phyloP scores from a whole-genome alignment of 2,329 filamentous ascomycete genomes.

The Alternaria incomplexa region DNA sequence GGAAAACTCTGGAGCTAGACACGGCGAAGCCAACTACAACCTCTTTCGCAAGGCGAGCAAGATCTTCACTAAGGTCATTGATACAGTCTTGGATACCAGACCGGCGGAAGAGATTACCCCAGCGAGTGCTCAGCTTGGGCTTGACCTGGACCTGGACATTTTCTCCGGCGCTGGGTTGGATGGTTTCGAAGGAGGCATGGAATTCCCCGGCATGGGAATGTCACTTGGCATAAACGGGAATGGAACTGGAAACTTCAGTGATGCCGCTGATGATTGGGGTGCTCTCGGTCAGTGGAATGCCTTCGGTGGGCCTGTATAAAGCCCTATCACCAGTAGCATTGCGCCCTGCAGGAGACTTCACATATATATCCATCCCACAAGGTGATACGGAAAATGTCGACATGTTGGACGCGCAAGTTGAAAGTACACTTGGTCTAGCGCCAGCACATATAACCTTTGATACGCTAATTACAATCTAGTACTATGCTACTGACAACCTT shows the following conservation, averaged over 20 bases:
- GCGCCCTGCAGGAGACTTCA: neutral
- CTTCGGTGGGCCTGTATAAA: slow-evolving; percentile 6
- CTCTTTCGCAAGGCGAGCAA: slow-evolving; percentile 40
- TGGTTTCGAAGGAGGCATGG: slow-evolving; percentile 38
- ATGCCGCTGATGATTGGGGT: slow-evolving; percentile 29
- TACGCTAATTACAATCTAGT: neutral
- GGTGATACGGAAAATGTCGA: neutral
- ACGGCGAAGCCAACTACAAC: slow-evolving; percentile 44
- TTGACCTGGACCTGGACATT: slow-evolving; percentile 30
- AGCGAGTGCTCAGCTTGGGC: slow-evolving; percentile 11
- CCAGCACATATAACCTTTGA: neutral
- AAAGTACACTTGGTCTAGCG: neutral
- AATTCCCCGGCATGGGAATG: slow-evolving; percentile 27
- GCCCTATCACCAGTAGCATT: neutral
- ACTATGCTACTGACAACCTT: too few species aligned
- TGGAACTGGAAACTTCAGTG: neutral
- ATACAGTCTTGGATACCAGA: slow-evolving; percentile 36
- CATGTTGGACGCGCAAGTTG: fast-evolving
- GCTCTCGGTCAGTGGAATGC: slow-evolving; percentile 37
- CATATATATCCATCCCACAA: neutral
- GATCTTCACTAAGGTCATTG: slow-evolving; percentile 39
- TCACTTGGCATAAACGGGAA: slow-evolving; percentile 16
- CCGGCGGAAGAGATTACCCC: slow-evolving; percentile 20
- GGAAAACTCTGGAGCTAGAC: slow-evolving; percentile 38
- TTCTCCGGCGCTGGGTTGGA: slow-evolving; percentile 35